phyloP scores from a whole-genome alignment of 2,329 filamentous ascomycete species.

The Paecilomyces variotii region DNA sequence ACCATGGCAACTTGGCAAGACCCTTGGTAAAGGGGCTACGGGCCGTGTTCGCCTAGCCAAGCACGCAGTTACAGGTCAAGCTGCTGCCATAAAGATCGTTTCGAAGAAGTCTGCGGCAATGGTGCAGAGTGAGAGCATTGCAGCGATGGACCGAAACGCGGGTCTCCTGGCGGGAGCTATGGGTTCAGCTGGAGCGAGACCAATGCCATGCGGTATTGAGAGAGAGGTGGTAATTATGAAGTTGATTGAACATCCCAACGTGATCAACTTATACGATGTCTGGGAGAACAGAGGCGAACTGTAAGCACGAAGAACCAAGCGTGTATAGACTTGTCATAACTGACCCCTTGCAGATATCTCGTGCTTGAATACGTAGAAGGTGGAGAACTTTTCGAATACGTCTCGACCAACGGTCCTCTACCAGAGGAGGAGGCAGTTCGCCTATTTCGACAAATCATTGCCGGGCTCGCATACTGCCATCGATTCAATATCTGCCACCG shows the following conservation, averaged over 20 bases:
- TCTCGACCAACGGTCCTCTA: conserved; percentile 65
- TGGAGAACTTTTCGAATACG: conserved; percentile 79
- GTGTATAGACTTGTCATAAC: conserved; percentile 5
- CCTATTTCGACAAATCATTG: conserved; percentile 89
- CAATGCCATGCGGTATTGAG: conserved; percentile 82
- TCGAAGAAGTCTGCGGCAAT: conserved; percentile 72
- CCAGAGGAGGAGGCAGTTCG: conserved; percentile 71
- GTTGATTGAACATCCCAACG: conserved; percentile 87
- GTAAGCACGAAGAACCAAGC: conserved; percentile 45
- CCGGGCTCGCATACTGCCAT: conserved; percentile 86
- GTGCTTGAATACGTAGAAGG: conserved; percentile 87
- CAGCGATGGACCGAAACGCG: conserved; percentile 67
- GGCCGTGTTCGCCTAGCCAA: conserved; percentile 80
- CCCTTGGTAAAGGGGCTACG: conserved; percentile 81
- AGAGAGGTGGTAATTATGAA: conserved; percentile 96
- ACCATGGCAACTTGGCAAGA: conserved; percentile 87
- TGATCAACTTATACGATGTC: conserved; percentile 89
- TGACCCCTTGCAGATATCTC: conserved; percentile 61
- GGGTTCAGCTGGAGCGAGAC: conserved; percentile 48
- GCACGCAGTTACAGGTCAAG: conserved; percentile 68
- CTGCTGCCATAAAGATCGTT: conserved; percentile 92
- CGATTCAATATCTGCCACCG: conserved; percentile 92
- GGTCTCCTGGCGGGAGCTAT: conserved; percentile 44
- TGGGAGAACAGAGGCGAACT: conserved; percentile 96
- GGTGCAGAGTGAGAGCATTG: conserved; percentile 77